A percentile compares a stretch with the other conserved stretches of the same genome.
phyloP scores from a whole-genome alignment of 257 asterid species.

The Craterostigma plantagineum region DNA sequence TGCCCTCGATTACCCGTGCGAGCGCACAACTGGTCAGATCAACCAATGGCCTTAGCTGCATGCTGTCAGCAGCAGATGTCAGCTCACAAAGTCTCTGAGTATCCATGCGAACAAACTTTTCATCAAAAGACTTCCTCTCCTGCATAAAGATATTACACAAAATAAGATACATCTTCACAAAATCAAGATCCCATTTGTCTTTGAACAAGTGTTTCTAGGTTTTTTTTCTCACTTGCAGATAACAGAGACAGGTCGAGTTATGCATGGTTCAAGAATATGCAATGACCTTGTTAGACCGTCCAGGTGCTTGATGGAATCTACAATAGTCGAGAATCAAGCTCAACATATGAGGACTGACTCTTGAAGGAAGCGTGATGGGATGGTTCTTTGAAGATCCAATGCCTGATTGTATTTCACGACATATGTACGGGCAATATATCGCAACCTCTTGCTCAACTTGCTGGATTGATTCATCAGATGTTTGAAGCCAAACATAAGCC shows the following conservation, averaged over 20 bases:
- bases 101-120: conserved; percentile 81
- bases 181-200: conserved; percentile 11
- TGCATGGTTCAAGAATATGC: too few relatives aligned
- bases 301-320: conserved; percentile 81
- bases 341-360: conserved; percentile 68
- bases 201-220: neutral
- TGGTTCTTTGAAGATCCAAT: conserved; percentile 72
- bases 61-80: conserved; percentile 95
- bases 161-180: too few relatives aligned
- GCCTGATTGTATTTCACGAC: conserved; percentile 67
- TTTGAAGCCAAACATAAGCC: conserved; percentile 82
- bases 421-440: conserved; percentile 65
- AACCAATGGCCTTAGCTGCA: conserved; percentile 81
- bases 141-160: conserved; percentile 17
- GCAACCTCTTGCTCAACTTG: conserved; percentile 91
- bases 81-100: conserved; percentile 84
- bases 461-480: conserved; percentile 65
- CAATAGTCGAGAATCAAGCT: conserved; percentile 84
- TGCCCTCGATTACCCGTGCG: conserved; percentile 90
- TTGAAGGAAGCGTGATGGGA: conserved; percentile 79
- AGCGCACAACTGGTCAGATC: conserved; percentile 96
- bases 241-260: conserved; percentile 4
- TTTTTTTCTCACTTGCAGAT: neutral
- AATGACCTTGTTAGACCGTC: conserved; percentile 94
- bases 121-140: conserved; percentile 90